A percentile compares a stretch with the other conserved stretches of the same genome.
Evolutionary conservation across 2,329 filamentous ascomycete species (phyloP).

Genomic region (Pseudovirgaria hyperparasitica): DNA sequence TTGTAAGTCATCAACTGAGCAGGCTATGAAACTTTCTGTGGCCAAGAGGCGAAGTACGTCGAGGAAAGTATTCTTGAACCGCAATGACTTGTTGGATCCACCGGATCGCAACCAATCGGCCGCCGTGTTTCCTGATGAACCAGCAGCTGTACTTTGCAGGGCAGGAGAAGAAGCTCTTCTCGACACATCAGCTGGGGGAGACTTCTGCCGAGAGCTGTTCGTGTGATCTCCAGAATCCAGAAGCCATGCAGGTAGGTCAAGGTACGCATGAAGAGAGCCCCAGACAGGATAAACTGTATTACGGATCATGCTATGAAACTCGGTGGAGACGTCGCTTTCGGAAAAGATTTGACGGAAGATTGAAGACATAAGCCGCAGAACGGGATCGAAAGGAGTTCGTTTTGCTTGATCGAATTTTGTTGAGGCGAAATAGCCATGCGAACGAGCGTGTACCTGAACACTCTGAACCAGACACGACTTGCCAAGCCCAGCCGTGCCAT

Average conservation of each 20-base stretch:
- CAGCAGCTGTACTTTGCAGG: conserved; percentile 21
- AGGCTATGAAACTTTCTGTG: conserved; percentile 73
- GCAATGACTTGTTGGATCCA: conserved; percentile 42
- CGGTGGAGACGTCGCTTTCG: conserved; percentile 47
- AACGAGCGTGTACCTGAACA: conserved; percentile 43
- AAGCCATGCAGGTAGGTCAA: conserved; percentile 58
- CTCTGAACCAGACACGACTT: conserved; percentile 49
- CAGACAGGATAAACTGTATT: conserved; percentile 44
- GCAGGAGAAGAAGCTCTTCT: conserved; percentile 20
- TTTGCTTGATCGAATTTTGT: conserved; percentile 48
- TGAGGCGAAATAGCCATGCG: conserved; percentile 46
- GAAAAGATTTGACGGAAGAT: conserved; percentile 53
- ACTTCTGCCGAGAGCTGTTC: conserved; percentile 11
- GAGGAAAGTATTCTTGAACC: conserved; percentile 76
- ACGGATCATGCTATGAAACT: conserved; percentile 47
- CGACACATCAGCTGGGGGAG: conserved; percentile 12
- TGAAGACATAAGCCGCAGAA: conserved; percentile 47
- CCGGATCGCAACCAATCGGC: conserved; percentile 34
- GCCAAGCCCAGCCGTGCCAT: conserved; percentile 43
- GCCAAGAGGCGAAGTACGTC: conserved; percentile 76
- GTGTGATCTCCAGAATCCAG: conserved; percentile 20
- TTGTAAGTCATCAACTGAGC: conserved; percentile 81
- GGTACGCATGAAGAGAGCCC: conserved; percentile 41
- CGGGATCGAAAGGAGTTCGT: conserved; percentile 47
- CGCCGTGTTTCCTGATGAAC: conserved; percentile 19